Evolutionary conservation across 495 filamentous ascomycete species (phyloP), one percentile per base, ranked within the genome.

Genomic region (Aspergillus cristatus): DNA sequence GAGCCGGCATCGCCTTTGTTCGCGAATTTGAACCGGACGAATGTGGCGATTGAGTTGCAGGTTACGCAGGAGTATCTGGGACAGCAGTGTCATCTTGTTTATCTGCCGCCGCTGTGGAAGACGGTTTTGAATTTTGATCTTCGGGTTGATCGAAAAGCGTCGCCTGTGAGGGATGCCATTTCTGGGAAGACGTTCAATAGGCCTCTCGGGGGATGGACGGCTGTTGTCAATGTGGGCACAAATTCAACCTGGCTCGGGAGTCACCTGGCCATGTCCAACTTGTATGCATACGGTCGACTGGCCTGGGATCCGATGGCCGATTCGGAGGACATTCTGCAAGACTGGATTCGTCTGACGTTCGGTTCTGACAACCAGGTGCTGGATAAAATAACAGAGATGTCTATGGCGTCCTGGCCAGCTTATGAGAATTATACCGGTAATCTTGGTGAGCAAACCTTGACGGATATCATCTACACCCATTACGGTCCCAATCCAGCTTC

Each of bases 361-460:
- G 65, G 73, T 6, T 47, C 62, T 8, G 65, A 80, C 39, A 50
- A 45, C 1, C 51, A 47, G 0, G 73, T 86, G 7, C 32, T 80
- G 18, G 58, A 78, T 15, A 71, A 67, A 10, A 72, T 86, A 13
- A 76, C 70, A 2, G 47, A 71, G 20, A 73, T 86, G 48, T 81
- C 78, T 0, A 75, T 86, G 73, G 65, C 65, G 7, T 82, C 79
- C 0, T 83, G 79, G 80, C 71, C 75, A 0, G 74, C 79, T 0
- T 84, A 84, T 40, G 79, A 83, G 57, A 75, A 75, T 47, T 82
- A 84, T 55, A 75, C 61, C 1, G 81, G 80, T 13, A 86, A 86
- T 43, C 62, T 86, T 0, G 81, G 81, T 12, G 72, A 79, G 14
- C 80, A 84, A 45, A 84, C 81, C 0, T 60, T 86, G 12, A 77